Conservation (phyloP, 1,284 basidiomycete species). For the Kwoniella shivajii region DNA sequence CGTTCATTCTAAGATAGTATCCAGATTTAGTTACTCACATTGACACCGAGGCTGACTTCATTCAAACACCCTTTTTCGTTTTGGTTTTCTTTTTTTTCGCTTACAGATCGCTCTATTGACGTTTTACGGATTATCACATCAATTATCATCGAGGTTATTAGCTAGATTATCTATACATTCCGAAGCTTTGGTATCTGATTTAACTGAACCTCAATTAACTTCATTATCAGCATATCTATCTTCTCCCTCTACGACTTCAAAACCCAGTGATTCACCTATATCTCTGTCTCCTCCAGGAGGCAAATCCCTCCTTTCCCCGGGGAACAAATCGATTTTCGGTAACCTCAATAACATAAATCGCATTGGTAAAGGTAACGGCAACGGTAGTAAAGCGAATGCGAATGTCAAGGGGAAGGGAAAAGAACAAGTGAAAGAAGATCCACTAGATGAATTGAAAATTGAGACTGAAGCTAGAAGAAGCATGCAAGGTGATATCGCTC, state of each 20-base stretch:
- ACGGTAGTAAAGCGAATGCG: not conserved
- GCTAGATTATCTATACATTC: constrained; percentile 59
- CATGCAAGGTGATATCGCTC: constrained; percentile 58
- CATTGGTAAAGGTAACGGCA: not conserved
- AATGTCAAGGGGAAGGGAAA: not conserved
- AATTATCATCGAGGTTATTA: constrained; percentile 55
- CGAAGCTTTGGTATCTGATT: constrained; percentile 50
- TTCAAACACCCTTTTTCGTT: not conserved
- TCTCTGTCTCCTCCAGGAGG: constrained; percentile 21
- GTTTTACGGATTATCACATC: constrained; percentile 59
- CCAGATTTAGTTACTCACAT: no score
- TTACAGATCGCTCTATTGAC: constrained; percentile 58
- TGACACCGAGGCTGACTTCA: not conserved
- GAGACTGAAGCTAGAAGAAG: constrained; percentile 59
- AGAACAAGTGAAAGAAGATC: constrained; percentile 33
- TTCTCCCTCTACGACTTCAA: constrained; percentile 53
- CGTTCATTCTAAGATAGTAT: no score
- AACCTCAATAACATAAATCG: no score
- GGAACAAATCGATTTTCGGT: constrained; percentile 3
- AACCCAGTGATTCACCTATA: constrained; percentile 22
- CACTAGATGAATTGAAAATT: constrained; percentile 57
- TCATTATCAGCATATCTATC: constrained; percentile 60
- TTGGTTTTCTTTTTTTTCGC: not conserved
- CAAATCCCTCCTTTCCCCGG: not conserved
- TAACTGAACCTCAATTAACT: constrained; percentile 60